These are phyloP conservation scores for Colletotrichum cereale DNA, from an alignment of 2,329 filamentous ascomycete genomes.

Conservation along the genomic window DNA sequence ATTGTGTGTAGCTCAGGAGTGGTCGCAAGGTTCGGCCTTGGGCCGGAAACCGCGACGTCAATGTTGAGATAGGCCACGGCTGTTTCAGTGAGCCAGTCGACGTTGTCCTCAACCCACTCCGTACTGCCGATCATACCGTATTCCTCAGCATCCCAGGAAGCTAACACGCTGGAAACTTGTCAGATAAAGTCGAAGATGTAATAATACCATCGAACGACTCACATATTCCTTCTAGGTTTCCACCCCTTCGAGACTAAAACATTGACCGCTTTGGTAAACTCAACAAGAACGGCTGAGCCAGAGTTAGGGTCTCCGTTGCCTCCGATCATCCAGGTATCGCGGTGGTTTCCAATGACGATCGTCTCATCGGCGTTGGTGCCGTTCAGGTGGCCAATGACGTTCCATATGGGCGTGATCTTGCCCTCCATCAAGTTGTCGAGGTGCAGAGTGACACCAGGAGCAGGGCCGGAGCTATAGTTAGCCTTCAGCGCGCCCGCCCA, in stretches of 20 bases:
- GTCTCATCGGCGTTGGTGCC: slow-evolving; percentile 82
- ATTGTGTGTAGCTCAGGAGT: slow-evolving; percentile 77
- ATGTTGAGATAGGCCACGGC: slow-evolving; percentile 86
- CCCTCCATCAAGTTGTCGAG: slow-evolving; percentile 76
- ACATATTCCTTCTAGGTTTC: slow-evolving; percentile 78
- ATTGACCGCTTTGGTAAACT: slow-evolving; percentile 80
- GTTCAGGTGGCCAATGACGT: slow-evolving; percentile 85
- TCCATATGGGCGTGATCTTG: slow-evolving; percentile 77
- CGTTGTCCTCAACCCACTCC: slow-evolving; percentile 88
- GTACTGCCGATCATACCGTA: slow-evolving; percentile 85
- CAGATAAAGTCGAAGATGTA: neutral
- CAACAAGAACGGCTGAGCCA: slow-evolving; percentile 81
- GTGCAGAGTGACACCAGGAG: slow-evolving; percentile 71
- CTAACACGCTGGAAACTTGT: slow-evolving; percentile 71
- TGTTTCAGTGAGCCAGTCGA: slow-evolving; percentile 79
- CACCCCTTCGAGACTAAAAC: slow-evolving; percentile 78
- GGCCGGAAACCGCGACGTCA: slow-evolving; percentile 75
- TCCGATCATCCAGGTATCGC: slow-evolving; percentile 87
- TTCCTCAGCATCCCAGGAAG: slow-evolving; percentile 79
- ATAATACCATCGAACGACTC: slow-evolving; percentile 6
- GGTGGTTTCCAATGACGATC: slow-evolving; percentile 83
- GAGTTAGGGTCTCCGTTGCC: slow-evolving; percentile 88
- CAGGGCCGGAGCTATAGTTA: slow-evolving; percentile 58
- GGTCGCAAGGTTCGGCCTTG: slow-evolving; percentile 66
- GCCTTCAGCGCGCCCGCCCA: slow-evolving; percentile 68